Conservation (phyloP, 1,139 yeast species). For the Candida neerlandica region DNA sequence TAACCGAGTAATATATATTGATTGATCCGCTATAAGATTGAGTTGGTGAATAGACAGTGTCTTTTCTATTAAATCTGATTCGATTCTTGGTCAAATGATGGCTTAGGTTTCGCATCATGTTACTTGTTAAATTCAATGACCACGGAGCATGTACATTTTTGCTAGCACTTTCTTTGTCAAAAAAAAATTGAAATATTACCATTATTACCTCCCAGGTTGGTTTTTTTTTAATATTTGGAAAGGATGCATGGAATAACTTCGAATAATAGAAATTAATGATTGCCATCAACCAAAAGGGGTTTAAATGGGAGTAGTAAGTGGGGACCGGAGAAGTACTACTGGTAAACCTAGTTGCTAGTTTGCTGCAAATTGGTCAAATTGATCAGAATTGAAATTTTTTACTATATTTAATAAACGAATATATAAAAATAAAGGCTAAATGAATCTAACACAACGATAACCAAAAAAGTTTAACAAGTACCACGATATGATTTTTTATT, state of each 20-base stretch:
- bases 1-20: no score
- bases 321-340: background rate
- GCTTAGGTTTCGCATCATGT: no score
- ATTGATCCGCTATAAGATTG: no score
- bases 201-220: background rate
- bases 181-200: background rate
- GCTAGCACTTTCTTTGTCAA: no score
- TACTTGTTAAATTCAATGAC: no score
- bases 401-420: background rate
- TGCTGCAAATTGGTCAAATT: background rate
- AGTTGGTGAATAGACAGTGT: no score
- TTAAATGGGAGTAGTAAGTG: no score
- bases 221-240: background rate
- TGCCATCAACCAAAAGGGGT: background rate
- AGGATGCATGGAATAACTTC: background rate
- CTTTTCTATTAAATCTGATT: no score
- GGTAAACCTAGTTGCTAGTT: background rate
- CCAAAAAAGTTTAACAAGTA: constrained; percentile 44
- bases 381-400: background rate
- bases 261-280: background rate
- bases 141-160: no score
- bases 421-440: background rate
- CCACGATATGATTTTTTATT: constrained; percentile 55
- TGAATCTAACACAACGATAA: background rate
- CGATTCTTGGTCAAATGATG: no score